Conservation (phyloP, 2,329 filamentous ascomycete genomes). For the Hawksworthiomyces lignivorus region DNA sequence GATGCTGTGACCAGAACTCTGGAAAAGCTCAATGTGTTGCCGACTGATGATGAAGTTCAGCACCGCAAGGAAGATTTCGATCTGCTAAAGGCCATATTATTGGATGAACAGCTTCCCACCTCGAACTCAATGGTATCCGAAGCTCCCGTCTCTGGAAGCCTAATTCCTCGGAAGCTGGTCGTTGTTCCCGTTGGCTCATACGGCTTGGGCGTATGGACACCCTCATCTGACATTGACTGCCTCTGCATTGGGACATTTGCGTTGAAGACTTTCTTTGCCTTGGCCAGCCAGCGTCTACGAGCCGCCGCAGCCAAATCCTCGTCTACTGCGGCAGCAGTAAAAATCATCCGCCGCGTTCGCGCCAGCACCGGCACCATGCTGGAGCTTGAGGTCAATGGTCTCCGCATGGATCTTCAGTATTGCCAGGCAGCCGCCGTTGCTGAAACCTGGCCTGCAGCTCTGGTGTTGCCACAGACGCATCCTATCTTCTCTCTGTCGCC, state of each 20-base stretch:
- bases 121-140: no score
- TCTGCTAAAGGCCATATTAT: slow-evolving; percentile 7
- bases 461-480: slow-evolving; percentile 41
- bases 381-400: slow-evolving; percentile 49
- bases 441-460: slow-evolving; percentile 42
- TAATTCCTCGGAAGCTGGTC: slow-evolving; percentile 34
- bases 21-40: slow-evolving; percentile 32
- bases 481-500: slow-evolving; percentile 48
- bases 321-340: slow-evolving; percentile 17
- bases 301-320: slow-evolving; percentile 26
- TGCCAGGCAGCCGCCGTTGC: slow-evolving; percentile 50
- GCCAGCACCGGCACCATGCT: slow-evolving; percentile 56
- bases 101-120: slow-evolving; percentile 1
- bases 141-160: no score
- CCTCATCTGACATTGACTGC: slow-evolving; percentile 56
- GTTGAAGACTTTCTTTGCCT: slow-evolving; percentile 51
- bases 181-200: slow-evolving; percentile 60
- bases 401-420: slow-evolving; percentile 60
- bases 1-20: slow-evolving; percentile 32
- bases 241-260: slow-evolving; percentile 57
- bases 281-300: slow-evolving; percentile 46
- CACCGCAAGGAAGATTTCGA: slow-evolving; percentile 12
- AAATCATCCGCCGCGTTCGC: slow-evolving; percentile 49
- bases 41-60: slow-evolving; percentile 34
- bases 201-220: slow-evolving; percentile 54